Percentiles rank a stretch among this genome's conserved stretches.
These are phyloP conservation scores for Leptosphaerulina australis DNA, from an alignment of 2,329 filamentous ascomycete genomes.

Conservation along the genomic window DNA sequence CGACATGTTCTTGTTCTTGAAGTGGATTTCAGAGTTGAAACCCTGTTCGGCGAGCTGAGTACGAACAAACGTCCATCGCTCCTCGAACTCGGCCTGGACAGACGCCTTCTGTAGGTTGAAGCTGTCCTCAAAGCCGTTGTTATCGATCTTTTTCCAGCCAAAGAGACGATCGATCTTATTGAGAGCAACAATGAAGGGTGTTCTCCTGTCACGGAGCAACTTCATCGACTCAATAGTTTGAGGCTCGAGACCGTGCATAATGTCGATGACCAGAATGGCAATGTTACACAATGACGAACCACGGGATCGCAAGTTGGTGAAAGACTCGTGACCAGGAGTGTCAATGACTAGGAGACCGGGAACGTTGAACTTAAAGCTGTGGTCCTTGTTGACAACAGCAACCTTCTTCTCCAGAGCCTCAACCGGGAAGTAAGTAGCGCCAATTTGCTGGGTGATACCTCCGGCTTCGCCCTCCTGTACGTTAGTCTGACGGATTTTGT, in stretches of 20 bases:
- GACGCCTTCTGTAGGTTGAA: constrained; percentile 87
- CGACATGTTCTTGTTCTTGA: constrained; percentile 97
- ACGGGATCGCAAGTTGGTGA: constrained; percentile 95
- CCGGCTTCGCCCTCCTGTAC: constrained; percentile 98
- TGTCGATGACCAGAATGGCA: constrained; percentile 97
- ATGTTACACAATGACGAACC: constrained; percentile 99
- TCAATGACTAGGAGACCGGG: constrained; percentile 96
- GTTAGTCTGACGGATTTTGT: constrained; percentile 98
- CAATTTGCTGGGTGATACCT: constrained; percentile 99
- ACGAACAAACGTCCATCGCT: constrained; percentile 88
- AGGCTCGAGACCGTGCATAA: constrained; percentile 98
- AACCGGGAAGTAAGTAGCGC: constrained; percentile 98
- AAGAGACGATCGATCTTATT: constrained; percentile 99
- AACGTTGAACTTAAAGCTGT: constrained; percentile 93
- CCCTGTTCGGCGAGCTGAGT: constrained; percentile 93
- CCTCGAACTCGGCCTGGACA: constrained; percentile 92
- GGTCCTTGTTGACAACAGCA: constrained; percentile 87
- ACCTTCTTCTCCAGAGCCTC: constrained; percentile 94
- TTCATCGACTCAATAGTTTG: constrained; percentile 98
- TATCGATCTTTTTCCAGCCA: constrained; percentile 97
- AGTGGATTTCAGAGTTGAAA: constrained; percentile 97
- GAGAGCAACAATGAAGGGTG: constrained; percentile 95
- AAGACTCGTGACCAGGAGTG: constrained; percentile 99
- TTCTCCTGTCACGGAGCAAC: constrained; percentile 88
- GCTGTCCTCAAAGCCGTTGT: constrained; percentile 97